Percentiles rank a stretch among this genome's conserved stretches.
Evolutionary conservation across 2,329 filamentous ascomycete genomes (phyloP).

Genomic region (Claviceps fusiformis): DNA sequence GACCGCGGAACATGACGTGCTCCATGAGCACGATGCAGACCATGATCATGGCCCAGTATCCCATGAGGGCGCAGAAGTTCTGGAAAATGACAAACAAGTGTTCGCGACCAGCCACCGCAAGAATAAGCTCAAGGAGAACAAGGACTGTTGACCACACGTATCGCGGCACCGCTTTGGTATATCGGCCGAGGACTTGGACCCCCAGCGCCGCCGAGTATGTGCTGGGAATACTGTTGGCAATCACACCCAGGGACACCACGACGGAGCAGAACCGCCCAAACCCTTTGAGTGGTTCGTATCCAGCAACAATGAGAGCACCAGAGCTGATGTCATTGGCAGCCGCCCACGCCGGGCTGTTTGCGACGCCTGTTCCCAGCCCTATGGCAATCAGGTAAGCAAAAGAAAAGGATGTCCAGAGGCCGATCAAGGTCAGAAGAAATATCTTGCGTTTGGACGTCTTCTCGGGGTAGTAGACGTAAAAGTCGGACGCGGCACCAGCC

Average conservation of each 20-base stretch:
- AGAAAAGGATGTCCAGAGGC: constrained; percentile 46
- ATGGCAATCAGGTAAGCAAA: constrained; percentile 53
- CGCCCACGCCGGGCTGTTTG: constrained; percentile 34
- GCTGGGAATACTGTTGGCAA: constrained; percentile 42
- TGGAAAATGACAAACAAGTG: constrained; percentile 39
- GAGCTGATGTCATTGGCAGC: constrained; percentile 37
- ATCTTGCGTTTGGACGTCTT: constrained; percentile 45
- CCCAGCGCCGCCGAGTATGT: constrained; percentile 45
- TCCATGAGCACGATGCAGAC: constrained; percentile 33
- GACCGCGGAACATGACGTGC: constrained; percentile 28
- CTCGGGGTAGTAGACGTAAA: constrained; percentile 64
- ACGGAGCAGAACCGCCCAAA: constrained; percentile 46
- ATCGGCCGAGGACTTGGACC: constrained; percentile 44
- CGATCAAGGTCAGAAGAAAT: constrained; percentile 55
- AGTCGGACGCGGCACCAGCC: constrained; percentile 64
- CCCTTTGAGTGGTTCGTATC: constrained; percentile 36
- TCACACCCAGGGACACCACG: constrained; percentile 37
- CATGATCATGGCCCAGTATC: constrained; percentile 41
- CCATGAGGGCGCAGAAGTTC: constrained; percentile 40
- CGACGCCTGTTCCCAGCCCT: constrained; percentile 37
- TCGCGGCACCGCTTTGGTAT: constrained; percentile 37
- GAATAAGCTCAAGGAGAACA: constrained; percentile 40
- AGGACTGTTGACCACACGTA: constrained; percentile 39
- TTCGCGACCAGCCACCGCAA: constrained; percentile 38
- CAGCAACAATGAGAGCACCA: constrained; percentile 42